Conservation (phyloP, 2,329 filamentous ascomycete species). For the Botrytis tulipae region DNA sequence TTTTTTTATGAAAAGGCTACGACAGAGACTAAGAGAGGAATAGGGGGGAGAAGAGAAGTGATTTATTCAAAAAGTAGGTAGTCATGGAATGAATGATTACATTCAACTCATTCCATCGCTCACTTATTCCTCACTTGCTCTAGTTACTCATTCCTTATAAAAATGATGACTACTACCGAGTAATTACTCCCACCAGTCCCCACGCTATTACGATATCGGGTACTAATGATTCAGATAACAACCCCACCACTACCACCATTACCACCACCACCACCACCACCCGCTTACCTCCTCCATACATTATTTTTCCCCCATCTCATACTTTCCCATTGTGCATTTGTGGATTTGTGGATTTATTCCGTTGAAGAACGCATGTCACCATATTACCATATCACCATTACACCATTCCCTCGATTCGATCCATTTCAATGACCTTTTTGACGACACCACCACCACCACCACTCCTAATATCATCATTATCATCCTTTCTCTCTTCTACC, state of each 20-base stretch:
- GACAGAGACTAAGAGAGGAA: background rate
- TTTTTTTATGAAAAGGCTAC: background rate
- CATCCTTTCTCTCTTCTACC: background rate
- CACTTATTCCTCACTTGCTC: background rate
- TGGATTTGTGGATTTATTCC: background rate
- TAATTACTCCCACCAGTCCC: background rate
- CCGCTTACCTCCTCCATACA: background rate
- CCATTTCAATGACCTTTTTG: background rate
- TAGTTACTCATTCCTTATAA: background rate
- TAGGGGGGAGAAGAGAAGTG: background rate
- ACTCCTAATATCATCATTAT: background rate
- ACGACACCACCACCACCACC: background rate
- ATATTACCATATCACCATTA: background rate
- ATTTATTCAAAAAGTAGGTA: background rate
- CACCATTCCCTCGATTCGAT: background rate
- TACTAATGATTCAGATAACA: background rate
- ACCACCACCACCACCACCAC: background rate
- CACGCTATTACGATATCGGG: background rate
- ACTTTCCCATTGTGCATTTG: background rate
- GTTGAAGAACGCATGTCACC: slow-evolving; percentile 7
- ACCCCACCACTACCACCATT: background rate
- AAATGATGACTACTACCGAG: background rate
- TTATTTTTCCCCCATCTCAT: background rate
- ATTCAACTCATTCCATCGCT: background rate
- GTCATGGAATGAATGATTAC: background rate